These are phyloP conservation scores for Nepenthes mirabilis DNA, from an alignment of 148 eudicot genomes.

Conservation along the genomic window DNA sequence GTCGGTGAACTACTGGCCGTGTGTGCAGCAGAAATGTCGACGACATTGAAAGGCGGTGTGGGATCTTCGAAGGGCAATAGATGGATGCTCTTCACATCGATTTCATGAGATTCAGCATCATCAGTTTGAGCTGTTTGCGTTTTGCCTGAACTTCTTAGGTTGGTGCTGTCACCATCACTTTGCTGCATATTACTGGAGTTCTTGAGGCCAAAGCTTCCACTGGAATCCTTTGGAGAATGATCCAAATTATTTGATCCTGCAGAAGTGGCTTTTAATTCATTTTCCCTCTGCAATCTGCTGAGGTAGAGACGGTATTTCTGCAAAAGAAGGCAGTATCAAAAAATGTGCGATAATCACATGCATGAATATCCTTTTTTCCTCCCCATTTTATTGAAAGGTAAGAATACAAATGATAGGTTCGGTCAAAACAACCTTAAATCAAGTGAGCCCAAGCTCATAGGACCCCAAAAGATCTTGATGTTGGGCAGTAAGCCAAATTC, in stretches of 20 bases:
- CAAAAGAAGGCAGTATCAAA: conserved; percentile 8
- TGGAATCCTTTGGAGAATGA: conserved; percentile 29
- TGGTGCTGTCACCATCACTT: conserved; percentile 22
- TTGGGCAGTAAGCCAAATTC: no score
- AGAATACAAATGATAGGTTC: no score
- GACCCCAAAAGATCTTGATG: no score
- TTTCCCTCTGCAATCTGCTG: conserved; percentile 57
- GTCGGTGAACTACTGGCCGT: conserved; percentile 18
- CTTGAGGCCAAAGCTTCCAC: conserved; percentile 28
- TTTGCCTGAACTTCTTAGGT: conserved; percentile 16
- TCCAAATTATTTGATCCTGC: conserved; percentile 38
- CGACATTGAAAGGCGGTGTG: conserved; percentile 17
- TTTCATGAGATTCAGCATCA: conserved; percentile 24
- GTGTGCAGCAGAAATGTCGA: conserved; percentile 22
- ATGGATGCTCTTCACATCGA: conserved; percentile 17
- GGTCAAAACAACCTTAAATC: no score
- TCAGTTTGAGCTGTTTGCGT: conserved; percentile 15
- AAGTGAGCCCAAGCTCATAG: no score
- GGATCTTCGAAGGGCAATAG: conserved; percentile 28
- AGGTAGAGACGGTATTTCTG: conserved; percentile 94
- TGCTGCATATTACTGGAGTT: conserved; percentile 23
- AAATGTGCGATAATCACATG: background rate
- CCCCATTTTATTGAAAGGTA: no score
- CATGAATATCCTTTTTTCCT: conserved; percentile 2
- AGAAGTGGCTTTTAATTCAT: conserved; percentile 34